phyloP scores from a whole-genome alignment of 129 eudicot genomes.

The Calendula officinalis region DNA sequence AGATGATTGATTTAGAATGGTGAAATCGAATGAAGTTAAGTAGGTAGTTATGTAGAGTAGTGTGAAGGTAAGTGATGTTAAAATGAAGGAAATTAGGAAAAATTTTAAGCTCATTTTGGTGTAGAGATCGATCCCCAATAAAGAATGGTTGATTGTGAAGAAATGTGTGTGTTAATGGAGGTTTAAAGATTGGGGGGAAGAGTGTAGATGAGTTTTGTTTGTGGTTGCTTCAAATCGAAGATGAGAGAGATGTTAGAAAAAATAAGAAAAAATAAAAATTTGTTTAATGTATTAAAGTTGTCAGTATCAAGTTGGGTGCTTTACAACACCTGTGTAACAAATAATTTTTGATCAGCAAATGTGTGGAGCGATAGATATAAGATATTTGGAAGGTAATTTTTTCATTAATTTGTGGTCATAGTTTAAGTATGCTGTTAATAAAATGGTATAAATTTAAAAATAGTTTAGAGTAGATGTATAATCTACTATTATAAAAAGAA shows the following conservation, averaged over 20 bases:
- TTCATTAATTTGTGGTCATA: too few species aligned
- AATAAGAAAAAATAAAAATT: neutral
- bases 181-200: neutral
- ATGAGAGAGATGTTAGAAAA: neutral
- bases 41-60: slow-evolving; percentile 58
- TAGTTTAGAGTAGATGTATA: too few species aligned
- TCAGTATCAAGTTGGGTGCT: slow-evolving; percentile 30
- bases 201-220: slow-evolving; percentile 28
- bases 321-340: neutral
- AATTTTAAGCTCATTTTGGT: slow-evolving; percentile 47
- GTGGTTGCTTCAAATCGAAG: slow-evolving; percentile 22
- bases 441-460: too few species aligned
- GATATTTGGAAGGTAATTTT: too few species aligned
- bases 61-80: slow-evolving; percentile 47
- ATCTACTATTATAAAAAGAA: too few species aligned
- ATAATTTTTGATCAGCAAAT: neutral
- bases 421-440: too few species aligned
- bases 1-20: slow-evolving; percentile 33
- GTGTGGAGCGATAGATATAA: neutral
- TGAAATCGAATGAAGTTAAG: slow-evolving; percentile 29
- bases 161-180: neutral
- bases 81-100: slow-evolving; percentile 47
- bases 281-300: slow-evolving; percentile 1
- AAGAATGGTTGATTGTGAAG: slow-evolving; percentile 1
- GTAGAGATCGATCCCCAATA: slow-evolving; percentile 4